These are phyloP conservation scores for Narthecium ossifragum DNA, from an alignment of 106 monocot genomes.

Conservation along the genomic window DNA sequence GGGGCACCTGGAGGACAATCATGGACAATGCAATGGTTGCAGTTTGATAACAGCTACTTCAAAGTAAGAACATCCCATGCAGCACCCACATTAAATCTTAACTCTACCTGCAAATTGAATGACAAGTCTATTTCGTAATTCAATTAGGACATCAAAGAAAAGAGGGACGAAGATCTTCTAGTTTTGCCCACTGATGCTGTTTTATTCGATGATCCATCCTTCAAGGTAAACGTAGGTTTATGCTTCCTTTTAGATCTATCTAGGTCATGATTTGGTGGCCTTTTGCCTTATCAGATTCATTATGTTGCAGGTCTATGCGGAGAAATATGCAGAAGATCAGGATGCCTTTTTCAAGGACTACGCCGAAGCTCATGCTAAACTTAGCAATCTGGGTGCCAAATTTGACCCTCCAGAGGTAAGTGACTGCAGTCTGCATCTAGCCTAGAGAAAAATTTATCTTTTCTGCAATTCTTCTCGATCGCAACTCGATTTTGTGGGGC, in stretches of 20 bases:
- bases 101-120: neutral
- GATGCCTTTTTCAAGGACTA: conserved; percentile 91
- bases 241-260: neutral
- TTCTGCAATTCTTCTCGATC: too few species aligned
- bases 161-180: conserved; percentile 86
- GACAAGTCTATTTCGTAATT: neutral
- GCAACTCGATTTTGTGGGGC: too few species aligned
- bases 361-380: conserved; percentile 97
- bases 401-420: conserved; percentile 89
- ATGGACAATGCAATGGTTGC: conserved; percentile 96
- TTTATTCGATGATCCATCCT: conserved; percentile 93
- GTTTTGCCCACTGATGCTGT: conserved; percentile 95
- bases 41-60: conserved; percentile 99
- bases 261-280: too few species aligned
- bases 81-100: too few species aligned
- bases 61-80: conserved; percentile 63
- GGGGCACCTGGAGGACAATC: conserved; percentile 98
- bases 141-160: conserved; percentile 83
- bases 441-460: too few species aligned
- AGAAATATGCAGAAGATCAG: conserved; percentile 91
- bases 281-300: neutral
- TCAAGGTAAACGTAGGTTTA: conserved; percentile 44
- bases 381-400: conserved; percentile 84
- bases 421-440: too few species aligned
- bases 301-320: conserved; percentile 60